Base-by-base conservation (phyloP, 2,329 filamentous ascomycete genomes). In the Cryphonectria nitschkei region DNA sequence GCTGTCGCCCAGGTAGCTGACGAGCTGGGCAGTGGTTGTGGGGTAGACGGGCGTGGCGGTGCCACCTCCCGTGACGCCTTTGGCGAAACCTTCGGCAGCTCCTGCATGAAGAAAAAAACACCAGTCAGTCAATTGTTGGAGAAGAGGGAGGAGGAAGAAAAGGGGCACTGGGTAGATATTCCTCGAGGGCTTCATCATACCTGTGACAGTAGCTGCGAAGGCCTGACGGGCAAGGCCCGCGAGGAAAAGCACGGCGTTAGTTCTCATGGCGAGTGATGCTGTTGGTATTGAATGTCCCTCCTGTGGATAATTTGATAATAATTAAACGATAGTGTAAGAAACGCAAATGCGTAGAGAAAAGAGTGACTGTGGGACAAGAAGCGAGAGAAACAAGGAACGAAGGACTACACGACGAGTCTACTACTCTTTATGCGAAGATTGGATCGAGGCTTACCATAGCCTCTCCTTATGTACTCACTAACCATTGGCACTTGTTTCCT, bases 31-130 rank as follows among this genome's bases (percentile, higher is more conserved):
- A 58, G 79, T 88, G 65, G 82, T 86, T 26, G 78, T 81, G 16
- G 88, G 88, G 74, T 87, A 86, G 26, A 86, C 86, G 39, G 86
- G 78, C 11, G 82, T 79, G 32, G 86, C 88, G 71, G 75, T 82
- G 68, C 88, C 88, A 76, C 89, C 89, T 52, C 89, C 89, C 26
- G 89, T 91, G 39, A 88, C 86, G 65, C 87, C 86, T 71, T 80
- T 79, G 65, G 80, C 82, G 73, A 84, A 83, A 9, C 82, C 82
- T 72, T 83, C 79, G 19, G 82, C 79, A n/a, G 79, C 73, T 65
- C 82, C 81, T 32, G 76, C 76, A 32, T 50, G 43, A 22, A 16
- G 16, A 14, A 50, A 19, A 26, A 3, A 6, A n/a, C 19, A 46
- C 6, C 43, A 41, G 22, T 46, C 3, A 56, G 67, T 68, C 37